Evolutionary conservation across 306 rosid species (phyloP), one percentile per base, ranked within the genome.

Genomic region (Crataegus laevigata): DNA sequence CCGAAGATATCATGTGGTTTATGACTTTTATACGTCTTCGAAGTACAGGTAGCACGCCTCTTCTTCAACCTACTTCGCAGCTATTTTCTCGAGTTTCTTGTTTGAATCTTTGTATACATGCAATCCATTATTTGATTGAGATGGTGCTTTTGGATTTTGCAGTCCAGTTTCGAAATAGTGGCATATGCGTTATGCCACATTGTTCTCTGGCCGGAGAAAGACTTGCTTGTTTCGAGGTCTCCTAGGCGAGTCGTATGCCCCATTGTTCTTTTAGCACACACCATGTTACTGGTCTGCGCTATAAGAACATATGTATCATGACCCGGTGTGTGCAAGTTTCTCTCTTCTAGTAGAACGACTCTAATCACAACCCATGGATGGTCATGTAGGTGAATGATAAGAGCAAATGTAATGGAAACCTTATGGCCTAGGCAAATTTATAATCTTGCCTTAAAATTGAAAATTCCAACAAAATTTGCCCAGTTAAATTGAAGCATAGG

Each of bases 321-420:
- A 47, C 0, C 8, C 18, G 52, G 3, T 47, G 54, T 14, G 0
- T 0, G 54, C 21, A 17, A 5, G 54, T 50, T 50, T 50, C 1
- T 50, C 21, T 47, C 21, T 1, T 15, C 3, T 47, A 47, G 1
- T 14, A 14, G 8, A 47, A 47, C 5, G 21, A 0, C 8, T 1
- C 0, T 45, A 47, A 1, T 47, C 54, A 1, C 3, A 47, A 15
- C 21, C 21, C 21, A 1, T 47, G 4, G 54, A 0, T 15, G 0
- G 54, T 47, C 21, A 47, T 15, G 54, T 5, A 15, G 54, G 54
- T 15, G 21, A 47, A 47, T 47, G 8, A 15, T 47, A 47, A 47
- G 21, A 47, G 54, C 8, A 47, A 1, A 47, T 47, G 7, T 47
- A 15, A 47, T 17, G 52, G 52, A 17, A 5, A 8, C 19, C 52